Percentiles rank a stretch among this genome's conserved stretches.
These are phyloP conservation scores for Chloranthus sessilifolius DNA, from an alignment of 164 flowering plant genomes.

Conservation along the genomic window DNA sequence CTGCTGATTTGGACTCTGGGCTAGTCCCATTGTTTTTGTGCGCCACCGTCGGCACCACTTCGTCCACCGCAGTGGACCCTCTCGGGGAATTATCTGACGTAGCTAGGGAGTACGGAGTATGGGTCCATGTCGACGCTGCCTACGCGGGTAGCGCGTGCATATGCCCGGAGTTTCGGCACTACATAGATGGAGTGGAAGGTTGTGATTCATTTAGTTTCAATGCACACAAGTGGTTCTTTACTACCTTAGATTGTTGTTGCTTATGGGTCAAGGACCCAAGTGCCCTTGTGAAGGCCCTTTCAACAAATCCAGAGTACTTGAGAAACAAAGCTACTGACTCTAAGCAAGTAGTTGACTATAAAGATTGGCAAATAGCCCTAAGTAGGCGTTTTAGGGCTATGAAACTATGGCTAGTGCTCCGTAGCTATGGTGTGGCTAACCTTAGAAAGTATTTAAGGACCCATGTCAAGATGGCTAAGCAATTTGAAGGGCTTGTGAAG, in stretches of 20 bases:
- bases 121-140: constrained; percentile 62
- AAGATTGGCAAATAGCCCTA: constrained; percentile 70
- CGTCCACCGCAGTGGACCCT: constrained; percentile 45
- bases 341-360: constrained; percentile 54
- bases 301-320: constrained; percentile 58
- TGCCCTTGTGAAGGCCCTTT: constrained; percentile 36
- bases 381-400: constrained; percentile 56
- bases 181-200: constrained; percentile 50
- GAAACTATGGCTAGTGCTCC: constrained; percentile 62
- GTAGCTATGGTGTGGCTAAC: constrained; percentile 53
- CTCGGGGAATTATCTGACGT: constrained; percentile 22
- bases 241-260: constrained; percentile 59
- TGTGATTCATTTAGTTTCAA: constrained; percentile 61
- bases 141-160: constrained; percentile 69
- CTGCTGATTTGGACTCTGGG: constrained; percentile 22
- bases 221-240: constrained; percentile 75
- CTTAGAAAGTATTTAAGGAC: constrained; percentile 35
- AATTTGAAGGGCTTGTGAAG: constrained; percentile 38
- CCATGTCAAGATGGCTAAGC: constrained; percentile 55
- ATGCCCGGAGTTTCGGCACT: constrained; percentile 60
- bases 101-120: constrained; percentile 24
- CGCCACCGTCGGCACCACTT: constrained; percentile 53
- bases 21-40: constrained; percentile 32
- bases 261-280: constrained; percentile 61
- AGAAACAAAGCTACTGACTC: constrained; percentile 48